Percentiles rank a stretch among this genome's conserved stretches.
Conservation (phyloP, 805 yeast species). For the Metschnikowia colocasiae region DNA sequence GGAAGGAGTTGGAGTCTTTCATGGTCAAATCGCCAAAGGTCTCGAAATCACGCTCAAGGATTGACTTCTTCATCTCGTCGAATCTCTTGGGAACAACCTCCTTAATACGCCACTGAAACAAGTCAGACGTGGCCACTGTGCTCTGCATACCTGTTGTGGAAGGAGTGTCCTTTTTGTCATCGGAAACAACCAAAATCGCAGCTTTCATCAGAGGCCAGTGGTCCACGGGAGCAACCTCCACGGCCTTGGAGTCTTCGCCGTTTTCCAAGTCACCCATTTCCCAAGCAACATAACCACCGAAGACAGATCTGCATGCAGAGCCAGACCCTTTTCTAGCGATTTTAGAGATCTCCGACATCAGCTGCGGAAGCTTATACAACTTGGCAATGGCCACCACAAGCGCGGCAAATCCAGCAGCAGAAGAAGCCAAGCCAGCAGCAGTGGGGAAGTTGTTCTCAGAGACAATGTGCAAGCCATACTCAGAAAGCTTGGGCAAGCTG, state of each 20-base stretch:
- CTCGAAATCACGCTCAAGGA: conserved; percentile 68
- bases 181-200: conserved; percentile 87
- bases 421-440: conserved; percentile 96
- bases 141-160: conserved; percentile 96
- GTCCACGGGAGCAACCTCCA: conserved; percentile 74
- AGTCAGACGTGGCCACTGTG: conserved; percentile 84
- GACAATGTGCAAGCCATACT: conserved; percentile 70
- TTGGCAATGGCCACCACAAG: conserved; percentile 84
- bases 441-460: conserved; percentile 98
- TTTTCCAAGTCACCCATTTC: conserved; percentile 79
- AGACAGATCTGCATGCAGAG: conserved; percentile 93
- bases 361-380: conserved; percentile 80
- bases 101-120: conserved; percentile 74
- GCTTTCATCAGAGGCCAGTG: conserved; percentile 95
- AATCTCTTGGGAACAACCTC: conserved; percentile 86
- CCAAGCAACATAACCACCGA: conserved; percentile 99
- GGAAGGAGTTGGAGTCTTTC: conserved; percentile 96
- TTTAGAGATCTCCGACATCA: conserved; percentile 78
- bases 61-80: conserved; percentile 75
- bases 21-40: conserved; percentile 87
- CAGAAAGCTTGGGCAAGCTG: conserved; percentile 56
- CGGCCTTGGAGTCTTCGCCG: conserved; percentile 94
- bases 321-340: conserved; percentile 99
- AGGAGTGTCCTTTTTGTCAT: conserved; percentile 90
- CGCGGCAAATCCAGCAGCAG: conserved; percentile 99